Base-by-base conservation (phyloP, 352 stramenopile species). In the Globisporangium iwayamae region DNA sequence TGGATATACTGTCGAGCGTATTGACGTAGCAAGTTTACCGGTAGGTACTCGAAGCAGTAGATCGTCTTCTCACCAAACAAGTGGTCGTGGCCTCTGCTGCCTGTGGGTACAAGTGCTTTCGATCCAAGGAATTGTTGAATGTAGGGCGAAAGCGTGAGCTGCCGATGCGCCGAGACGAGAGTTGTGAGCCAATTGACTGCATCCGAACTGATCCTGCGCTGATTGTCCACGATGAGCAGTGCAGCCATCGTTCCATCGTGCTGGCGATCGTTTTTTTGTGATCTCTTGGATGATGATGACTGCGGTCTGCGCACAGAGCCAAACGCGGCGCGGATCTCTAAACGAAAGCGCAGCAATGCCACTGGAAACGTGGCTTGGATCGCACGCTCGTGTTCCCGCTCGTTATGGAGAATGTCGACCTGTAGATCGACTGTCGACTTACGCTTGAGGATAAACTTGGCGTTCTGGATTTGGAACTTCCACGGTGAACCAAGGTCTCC, bases 41-140 rank as follows among this genome's bases (percentile, higher is more conserved):
- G 22, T 28, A 61, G 28, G 11, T 48, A 39, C 39, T 61, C 55
- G 11, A 61, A 61, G 55, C 55, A 61, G 55, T 61, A 61, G 14
- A 48, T 4, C 36, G 20, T 36, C 13, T 47, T 45, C 13, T 60
- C 54, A 18, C 13, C 54, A 18, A 38, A 11, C n/a, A 34, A 20
- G 34, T 47, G 9, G 20, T 22, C 16, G 20, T 47, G 39, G 6
- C 28, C 36, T n/a, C 16, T 58, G 32, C 6, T 18, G n/a, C 5
- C 22, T 3, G 6, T 16, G 20, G 30, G 6, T 18, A 47, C 30
- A 25, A 48, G 5, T 7, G 50, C 55, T 52, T 61, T 61, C 11
- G 22, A n/a, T 30, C 55, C 55, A 13, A 61, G 39, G 25, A 61
- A 61, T n/a, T 47, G 38, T 39, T 52, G 55, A 7, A 61, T 52